These are phyloP conservation scores for Mrakia blollopis DNA, from an alignment of 768 basidiomycete genomes.

Conservation along the genomic window DNA sequence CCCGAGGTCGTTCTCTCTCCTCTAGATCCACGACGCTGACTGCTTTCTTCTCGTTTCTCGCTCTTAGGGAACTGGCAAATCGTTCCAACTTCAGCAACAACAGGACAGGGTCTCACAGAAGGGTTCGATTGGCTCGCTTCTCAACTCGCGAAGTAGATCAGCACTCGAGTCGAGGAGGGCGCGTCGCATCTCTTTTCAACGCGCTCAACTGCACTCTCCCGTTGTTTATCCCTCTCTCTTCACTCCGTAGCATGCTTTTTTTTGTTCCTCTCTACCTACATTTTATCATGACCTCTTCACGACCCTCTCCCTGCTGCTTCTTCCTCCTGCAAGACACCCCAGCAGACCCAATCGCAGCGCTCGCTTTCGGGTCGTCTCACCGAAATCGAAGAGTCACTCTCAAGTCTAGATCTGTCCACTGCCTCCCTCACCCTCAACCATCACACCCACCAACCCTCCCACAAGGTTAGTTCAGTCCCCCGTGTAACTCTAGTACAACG, in stretches of 20 bases:
- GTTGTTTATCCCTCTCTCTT: not conserved
- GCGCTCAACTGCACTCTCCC: not conserved
- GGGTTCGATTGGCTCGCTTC: conserved; percentile 25
- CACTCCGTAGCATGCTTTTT: too few species aligned
- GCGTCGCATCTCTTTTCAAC: not conserved
- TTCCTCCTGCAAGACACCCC: too few species aligned
- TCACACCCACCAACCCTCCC: not conserved
- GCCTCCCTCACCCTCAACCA: not conserved
- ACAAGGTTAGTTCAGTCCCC: not conserved
- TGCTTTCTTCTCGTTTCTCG: not conserved
- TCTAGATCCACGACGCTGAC: not conserved
- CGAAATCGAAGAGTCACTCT: not conserved
- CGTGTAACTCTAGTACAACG: too few species aligned
- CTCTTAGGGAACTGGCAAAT: conserved; percentile 30
- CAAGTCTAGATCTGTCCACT: not conserved
- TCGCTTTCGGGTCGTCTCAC: not conserved
- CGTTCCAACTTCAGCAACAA: conserved; percentile 12
- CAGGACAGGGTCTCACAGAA: conserved; percentile 9
- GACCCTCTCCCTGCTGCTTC: too few species aligned
- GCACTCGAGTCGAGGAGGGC: too few species aligned
- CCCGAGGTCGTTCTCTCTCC: not conserved
- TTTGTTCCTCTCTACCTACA: too few species aligned
- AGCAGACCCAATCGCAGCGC: not conserved
- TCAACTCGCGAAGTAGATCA: conserved; percentile 7
- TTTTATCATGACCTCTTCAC: too few species aligned